Evolutionary conservation across 2,329 filamentous ascomycete species (phyloP).

Genomic region (Arthrinium puccinioides): DNA sequence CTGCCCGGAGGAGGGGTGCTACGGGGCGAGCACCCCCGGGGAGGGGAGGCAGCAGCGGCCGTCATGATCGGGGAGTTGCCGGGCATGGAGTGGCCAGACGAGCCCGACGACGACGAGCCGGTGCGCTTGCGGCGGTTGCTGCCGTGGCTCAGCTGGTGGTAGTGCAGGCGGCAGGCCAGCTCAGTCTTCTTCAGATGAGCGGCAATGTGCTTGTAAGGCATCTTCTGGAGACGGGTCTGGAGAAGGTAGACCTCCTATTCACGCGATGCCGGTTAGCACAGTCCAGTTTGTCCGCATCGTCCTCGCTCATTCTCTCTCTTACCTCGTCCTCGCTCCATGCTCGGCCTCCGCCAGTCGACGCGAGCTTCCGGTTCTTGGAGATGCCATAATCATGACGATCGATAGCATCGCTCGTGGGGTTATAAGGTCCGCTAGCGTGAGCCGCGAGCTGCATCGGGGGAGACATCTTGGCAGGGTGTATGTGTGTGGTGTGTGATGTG

Average conservation of each 20-base stretch:
- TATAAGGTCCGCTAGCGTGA: conserved; percentile 34
- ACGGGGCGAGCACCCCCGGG: conserved; percentile 39
- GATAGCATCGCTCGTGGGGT: conserved; percentile 44
- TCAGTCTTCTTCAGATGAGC: conserved; percentile 82
- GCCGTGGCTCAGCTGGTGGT: conserved; percentile 77
- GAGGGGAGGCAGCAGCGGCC: conserved; percentile 41
- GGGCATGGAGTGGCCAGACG: conserved; percentile 37
- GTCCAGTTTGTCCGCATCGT: not conserved
- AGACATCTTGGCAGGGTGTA: conserved; percentile 39
- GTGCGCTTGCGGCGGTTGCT: conserved; percentile 74
- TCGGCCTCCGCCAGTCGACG: conserved; percentile 66
- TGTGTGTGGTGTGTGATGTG: conserved; percentile 3
- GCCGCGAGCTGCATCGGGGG: conserved; percentile 39
- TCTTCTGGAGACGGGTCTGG: conserved; percentile 77
- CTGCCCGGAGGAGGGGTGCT: conserved; percentile 42
- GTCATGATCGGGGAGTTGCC: conserved; percentile 44
- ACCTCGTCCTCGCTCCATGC: conserved; percentile 86
- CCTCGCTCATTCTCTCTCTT: conserved; percentile 19
- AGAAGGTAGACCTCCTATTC: conserved; percentile 72
- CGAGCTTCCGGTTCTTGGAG: conserved; percentile 59
- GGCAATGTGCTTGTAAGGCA: conserved; percentile 88
- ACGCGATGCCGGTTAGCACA: conserved; percentile 8
- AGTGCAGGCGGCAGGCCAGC: conserved; percentile 79
- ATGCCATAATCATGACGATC: conserved; percentile 53
- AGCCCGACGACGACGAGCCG: conserved; percentile 60